A percentile compares a stretch with the other conserved stretches of the same genome.
phyloP scores from a whole-genome alignment of 805 yeast species.

The Vanderwaltozyma verrucispora region DNA sequence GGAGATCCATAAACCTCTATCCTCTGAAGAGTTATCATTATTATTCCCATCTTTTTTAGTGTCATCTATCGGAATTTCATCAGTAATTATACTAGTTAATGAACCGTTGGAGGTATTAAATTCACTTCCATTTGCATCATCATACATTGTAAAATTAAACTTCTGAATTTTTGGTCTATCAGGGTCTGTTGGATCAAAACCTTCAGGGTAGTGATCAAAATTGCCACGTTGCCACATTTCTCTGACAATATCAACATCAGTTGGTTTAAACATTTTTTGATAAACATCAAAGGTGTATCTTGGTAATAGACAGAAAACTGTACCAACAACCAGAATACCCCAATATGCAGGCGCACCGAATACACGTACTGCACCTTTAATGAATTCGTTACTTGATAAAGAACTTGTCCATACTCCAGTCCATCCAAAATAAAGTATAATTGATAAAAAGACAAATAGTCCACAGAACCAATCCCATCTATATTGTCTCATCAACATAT shows the following conservation, averaged over 20 bases:
- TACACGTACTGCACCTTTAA: constrained; percentile 52
- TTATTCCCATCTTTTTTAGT: constrained; percentile 3
- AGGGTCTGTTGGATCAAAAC: constrained; percentile 78
- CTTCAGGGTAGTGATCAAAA: constrained; percentile 51
- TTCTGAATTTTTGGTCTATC: constrained; percentile 43
- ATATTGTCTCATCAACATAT: constrained; percentile 55
- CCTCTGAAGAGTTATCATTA: neutral
- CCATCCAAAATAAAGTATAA: constrained; percentile 59
- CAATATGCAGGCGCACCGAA: constrained; percentile 56
- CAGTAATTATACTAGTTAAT: constrained; percentile 22
- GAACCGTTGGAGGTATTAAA: neutral
- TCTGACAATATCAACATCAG: constrained; percentile 62
- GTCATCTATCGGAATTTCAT: constrained; percentile 31
- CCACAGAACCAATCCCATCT: constrained; percentile 75
- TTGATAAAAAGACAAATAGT: constrained; percentile 46
- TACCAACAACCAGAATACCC: constrained; percentile 60
- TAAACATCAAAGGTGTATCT: constrained; percentile 51
- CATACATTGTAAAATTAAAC: constrained; percentile 23
- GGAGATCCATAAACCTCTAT: neutral
- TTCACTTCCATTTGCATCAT: neutral
- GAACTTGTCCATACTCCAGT: constrained; percentile 69
- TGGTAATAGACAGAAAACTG: constrained; percentile 54
- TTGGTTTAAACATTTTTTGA: constrained; percentile 45
- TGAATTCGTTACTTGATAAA: constrained; percentile 45
- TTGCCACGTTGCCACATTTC: constrained; percentile 62